Conservation (phyloP, 805 yeast genomes). For the Kuraishia piskuri region DNA sequence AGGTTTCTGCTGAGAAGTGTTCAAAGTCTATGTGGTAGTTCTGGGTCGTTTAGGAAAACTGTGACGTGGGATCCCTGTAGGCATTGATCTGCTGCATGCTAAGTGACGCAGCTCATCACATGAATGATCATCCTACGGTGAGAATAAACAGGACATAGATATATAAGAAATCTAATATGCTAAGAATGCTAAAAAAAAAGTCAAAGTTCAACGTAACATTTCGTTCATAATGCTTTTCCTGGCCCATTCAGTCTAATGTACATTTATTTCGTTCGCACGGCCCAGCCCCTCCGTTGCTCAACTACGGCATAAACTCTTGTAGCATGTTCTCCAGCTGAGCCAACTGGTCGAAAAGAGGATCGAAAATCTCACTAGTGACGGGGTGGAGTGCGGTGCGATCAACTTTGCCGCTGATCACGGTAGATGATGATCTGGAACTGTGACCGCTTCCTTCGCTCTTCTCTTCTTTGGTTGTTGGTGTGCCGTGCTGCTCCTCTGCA, state of each 20-base stretch:
- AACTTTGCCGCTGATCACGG: neutral
- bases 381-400: constrained; percentile 25
- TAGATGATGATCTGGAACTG: neutral
- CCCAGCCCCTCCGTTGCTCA: neutral
- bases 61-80: too few species aligned
- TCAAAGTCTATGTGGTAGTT: too few species aligned
- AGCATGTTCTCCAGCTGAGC: constrained; percentile 19
- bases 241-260: neutral
- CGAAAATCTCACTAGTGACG: constrained; percentile 42
- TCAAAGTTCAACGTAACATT: neutral
- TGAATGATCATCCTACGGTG: too few species aligned
- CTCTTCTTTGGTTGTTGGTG: neutral
- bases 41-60: too few species aligned
- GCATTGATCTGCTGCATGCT: too few species aligned
- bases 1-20: too few species aligned
- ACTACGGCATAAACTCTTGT: constrained; percentile 3
- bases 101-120: too few species aligned
- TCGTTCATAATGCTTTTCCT: neutral
- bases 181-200: neutral
- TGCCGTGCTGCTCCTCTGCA: neutral
- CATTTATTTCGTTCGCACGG: too few species aligned
- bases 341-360: constrained; percentile 47
- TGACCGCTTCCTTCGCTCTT: neutral
- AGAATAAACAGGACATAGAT: too few species aligned
- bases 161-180: neutral